Evolutionary conservation across 805 yeast species (phyloP).

Genomic region (Candida ponderosae): DNA sequence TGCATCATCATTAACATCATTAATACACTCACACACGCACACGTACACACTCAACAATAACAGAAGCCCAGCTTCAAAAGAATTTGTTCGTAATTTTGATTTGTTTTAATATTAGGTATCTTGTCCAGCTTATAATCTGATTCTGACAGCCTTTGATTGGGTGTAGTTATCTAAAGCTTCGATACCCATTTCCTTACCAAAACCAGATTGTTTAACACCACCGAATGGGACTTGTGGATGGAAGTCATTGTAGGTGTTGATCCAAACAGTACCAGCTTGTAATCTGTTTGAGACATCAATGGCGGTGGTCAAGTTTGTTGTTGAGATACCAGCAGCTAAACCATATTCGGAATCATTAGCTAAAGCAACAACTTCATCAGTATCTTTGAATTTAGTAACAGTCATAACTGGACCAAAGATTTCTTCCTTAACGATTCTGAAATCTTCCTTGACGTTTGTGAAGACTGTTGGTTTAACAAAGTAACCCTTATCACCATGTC

Average conservation of each 20-base stretch:
- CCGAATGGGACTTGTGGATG: conserved; percentile 87
- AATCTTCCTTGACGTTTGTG: conserved; percentile 67
- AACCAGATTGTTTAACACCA: conserved; percentile 82
- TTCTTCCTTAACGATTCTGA: conserved; percentile 79
- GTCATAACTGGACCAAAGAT: conserved; percentile 89
- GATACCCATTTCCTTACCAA: conserved; percentile 87
- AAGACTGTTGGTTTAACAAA: conserved; percentile 80
- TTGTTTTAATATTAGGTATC: no score
- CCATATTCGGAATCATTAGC: conserved; percentile 81
- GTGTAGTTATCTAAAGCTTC: conserved; percentile 80
- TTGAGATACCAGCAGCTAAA: conserved; percentile 83
- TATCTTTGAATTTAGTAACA: conserved; percentile 59
- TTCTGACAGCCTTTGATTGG: conserved; percentile 74
- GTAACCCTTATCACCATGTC: conserved; percentile 62
- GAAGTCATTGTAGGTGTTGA: conserved; percentile 80
- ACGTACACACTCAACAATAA: no score
- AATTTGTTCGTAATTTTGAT: no score
- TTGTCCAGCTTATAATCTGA: conserved; percentile 20
- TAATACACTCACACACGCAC: no score
- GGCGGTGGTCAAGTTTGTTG: conserved; percentile 59
- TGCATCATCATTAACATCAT: no score
- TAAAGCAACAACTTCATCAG: conserved; percentile 64
- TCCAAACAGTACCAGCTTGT: conserved; percentile 78
- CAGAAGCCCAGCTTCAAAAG: no score
- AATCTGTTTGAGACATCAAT: conserved; percentile 57